Conservation (phyloP, 2,329 filamentous ascomycete species). For the Clathrospora elynae region DNA sequence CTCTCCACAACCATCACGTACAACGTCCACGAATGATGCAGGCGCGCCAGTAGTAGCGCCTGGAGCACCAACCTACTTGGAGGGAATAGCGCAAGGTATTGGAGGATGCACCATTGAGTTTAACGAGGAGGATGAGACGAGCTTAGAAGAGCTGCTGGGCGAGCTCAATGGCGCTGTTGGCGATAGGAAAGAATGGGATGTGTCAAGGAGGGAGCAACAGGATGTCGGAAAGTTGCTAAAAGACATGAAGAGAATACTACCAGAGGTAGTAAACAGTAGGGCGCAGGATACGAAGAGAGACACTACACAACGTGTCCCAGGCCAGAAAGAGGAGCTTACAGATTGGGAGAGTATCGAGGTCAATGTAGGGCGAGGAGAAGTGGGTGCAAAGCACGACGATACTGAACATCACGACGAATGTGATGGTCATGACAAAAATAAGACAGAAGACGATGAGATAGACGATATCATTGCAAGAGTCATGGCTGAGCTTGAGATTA, state of each 20-base stretch:
- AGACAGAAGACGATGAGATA: conserved; percentile 48
- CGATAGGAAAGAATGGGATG: conserved; percentile 48
- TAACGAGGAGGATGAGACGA: conserved; percentile 52
- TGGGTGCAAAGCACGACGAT: conserved; percentile 26
- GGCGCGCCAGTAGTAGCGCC: conserved; percentile 34
- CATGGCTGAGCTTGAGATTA: conserved; percentile 54
- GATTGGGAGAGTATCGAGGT: conserved; percentile 44
- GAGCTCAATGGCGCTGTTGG: conserved; percentile 45
- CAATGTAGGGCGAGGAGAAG: conserved; percentile 33
- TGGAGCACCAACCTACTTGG: conserved; percentile 43
- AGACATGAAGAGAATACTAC: conserved; percentile 50
- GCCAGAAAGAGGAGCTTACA: conserved; percentile 24
- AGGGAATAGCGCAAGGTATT: conserved; percentile 40
- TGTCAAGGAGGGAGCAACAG: conserved; percentile 48
- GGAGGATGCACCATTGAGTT: conserved; percentile 32
- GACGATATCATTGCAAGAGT: conserved; percentile 55
- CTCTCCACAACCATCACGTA: conserved; percentile 35
- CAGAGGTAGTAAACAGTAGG: conserved; percentile 34
- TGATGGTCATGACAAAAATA: conserved; percentile 26
- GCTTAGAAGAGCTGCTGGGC: conserved; percentile 53
- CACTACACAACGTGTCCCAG: conserved; percentile 5
- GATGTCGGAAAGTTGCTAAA: conserved; percentile 50
- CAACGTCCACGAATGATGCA: conserved; percentile 23
- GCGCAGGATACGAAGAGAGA: conserved; percentile 7
- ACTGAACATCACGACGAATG: conserved; percentile 25